Evolutionary conservation across 2,329 filamentous ascomycete species (phyloP), one percentile per base, ranked within the genome.

Genomic region (Mariannaea elegans): DNA sequence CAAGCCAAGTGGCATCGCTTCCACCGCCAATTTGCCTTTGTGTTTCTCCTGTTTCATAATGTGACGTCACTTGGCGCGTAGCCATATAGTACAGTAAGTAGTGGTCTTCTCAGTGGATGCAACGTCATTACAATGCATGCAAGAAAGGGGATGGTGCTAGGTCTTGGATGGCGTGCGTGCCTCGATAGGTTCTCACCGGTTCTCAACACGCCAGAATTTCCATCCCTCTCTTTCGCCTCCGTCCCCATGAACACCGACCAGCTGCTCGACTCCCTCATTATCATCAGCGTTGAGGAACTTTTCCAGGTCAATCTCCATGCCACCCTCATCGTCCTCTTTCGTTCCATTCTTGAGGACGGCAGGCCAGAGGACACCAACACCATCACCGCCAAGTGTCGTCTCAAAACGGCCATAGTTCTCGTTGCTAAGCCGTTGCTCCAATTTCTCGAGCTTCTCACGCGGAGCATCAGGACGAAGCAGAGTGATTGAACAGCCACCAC

Each of bases 401-500:
- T 94, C 87, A 71, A 97, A 98, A 68, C 90, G 90, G 69, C 87
- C 84, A 74, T 95, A 99, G 2, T 91, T 91, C 70, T 93, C 91
- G 0, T 81, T 77, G 3, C 85, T 80, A 2, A 94, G 84, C 62
- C 87, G 86, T 36, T 80, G 73, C 66, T 94, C 87, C 14, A 98
- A 79, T 9, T 82, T 78, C 21, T 80, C 76, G 24, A 96, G 77
- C 68, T 85, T 85, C 61, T 85, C 80, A 14, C 74, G 69, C 7
- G 85, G 73, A 1, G 85, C 81, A 27, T 86, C 86, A 0, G 92
- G 91, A 65, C 90, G 90, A 47, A 99, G 82, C 4, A 99, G 81
- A 0, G 94, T 96, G 67, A 99, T 98, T 3, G 94, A 94, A 76
- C 96, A 98, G 3, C 95, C 95, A 56, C 95, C 96, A 12, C 95